Evolutionary conservation across 2,329 filamentous ascomycete species (phyloP), one percentile per base, ranked within the genome.

Genomic region (Epichloe uncinata): DNA sequence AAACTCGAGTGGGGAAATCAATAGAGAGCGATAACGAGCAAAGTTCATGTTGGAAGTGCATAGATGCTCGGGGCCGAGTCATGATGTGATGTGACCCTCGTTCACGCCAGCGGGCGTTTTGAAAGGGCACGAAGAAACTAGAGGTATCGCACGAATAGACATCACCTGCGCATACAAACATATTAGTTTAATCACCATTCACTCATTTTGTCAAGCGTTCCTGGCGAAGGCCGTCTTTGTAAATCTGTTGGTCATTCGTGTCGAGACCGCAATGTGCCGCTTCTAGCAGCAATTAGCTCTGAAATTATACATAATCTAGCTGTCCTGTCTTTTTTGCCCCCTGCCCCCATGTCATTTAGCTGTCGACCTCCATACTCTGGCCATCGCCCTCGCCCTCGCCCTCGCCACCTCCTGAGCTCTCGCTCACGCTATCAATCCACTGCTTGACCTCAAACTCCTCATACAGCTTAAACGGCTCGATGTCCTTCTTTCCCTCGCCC

Each of bases 381-480:
- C 44, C n/a, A n/a, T n/a, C n/a, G n/a, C n/a, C n/a, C 7, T 38
- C 26, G 38, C 59, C 63, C 52, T 63, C 45, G 13, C 61, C 68
- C 34, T 66, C 66, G 46, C 67, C 65, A 56, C 67, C 66, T 54
- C 67, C 62, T 61, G 67, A 65, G 63, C 69, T 61, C 49, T 80
- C 78, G 52, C 78, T 78, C 18, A 82, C 73, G 59, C 82, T 81
- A 68, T 95, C 89, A 66, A 97, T 78, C 81, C 90, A 90, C 56
- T 82, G 81, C 65, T 84, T 82, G 54, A 96, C 82, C 56, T 93
- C 87, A 64, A 88, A 82, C 13, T 89, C 90, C 66, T 98, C 93
- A 62, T 86, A 93, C 57, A 95, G 75, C 74, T 86, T 87, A 72
- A 97, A 97, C 55, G 79, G 79, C 75, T 97, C 87, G 34, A 85